Evolutionary conservation across 2,329 filamentous ascomycete species (phyloP), one percentile per base, ranked within the genome.

Genomic region (Fonsecaea pedrosoi): DNA sequence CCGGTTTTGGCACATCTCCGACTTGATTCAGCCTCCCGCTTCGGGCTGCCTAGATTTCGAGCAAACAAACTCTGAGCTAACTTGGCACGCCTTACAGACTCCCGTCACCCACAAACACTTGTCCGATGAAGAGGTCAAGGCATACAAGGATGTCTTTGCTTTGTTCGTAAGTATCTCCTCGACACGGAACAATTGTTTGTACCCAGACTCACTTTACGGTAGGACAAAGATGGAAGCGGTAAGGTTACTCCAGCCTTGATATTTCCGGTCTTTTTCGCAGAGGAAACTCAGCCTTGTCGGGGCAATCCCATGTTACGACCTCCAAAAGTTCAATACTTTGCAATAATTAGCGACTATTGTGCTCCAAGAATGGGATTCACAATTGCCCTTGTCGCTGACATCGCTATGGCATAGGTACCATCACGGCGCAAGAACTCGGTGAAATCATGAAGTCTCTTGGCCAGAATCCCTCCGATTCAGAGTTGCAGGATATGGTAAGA

Each of bases 401-500:
- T 68, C 50, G 50, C 53, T 18, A 38, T 35, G 50, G 13, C 53
- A 70, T 73, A 87, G 86, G 86, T 69, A 84, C 87, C 76, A 89
- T 89, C 80, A 88, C 86, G 68, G 86, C 85, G 74, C 84, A 84
- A 73, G 87, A 89, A 77, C 82, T 89, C 62, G 86, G 86, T 75
- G 85, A 84, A 60, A 86, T 89, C 72, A 89, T 89, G 86, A 82
- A 83, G 75, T 86, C 85, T 65, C 85, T 89, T 45, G 86, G 86
- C 74, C 84, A 88, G 74, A 87, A 87, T 77, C 85, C 87, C 67
- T 86, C 84, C 78, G 84, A 87, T 70, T 82, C 83, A 64, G 87
- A 89, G 78, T 81, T 89, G 62, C 83, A 87, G 76, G 86, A 89
- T 77, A 87, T 89, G 81, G 68, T 70, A 53, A 34, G 64, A 60